Evolutionary conservation across 257 asterid genomes (phyloP).

Genomic region (Petrea volubilis): DNA sequence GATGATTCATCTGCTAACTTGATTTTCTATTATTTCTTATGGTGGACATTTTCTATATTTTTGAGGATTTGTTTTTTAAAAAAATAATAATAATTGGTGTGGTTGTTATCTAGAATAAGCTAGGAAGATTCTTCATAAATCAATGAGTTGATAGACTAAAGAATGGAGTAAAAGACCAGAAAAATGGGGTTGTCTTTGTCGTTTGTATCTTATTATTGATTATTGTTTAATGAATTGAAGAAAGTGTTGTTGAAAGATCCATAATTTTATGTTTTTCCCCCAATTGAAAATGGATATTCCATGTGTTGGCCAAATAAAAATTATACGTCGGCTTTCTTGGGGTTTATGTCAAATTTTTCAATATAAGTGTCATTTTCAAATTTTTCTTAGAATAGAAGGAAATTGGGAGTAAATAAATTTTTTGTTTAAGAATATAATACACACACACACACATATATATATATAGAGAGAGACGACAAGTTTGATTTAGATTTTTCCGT

Average conservation of each 20-base stretch:
- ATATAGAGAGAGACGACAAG: no score
- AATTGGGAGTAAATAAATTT: neutral
- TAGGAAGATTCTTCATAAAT: neutral
- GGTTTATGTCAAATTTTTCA: neutral
- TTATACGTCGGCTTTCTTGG: neutral
- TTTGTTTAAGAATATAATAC: neutral
- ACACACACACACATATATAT: neutral
- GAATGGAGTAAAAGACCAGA: neutral
- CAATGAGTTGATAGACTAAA: neutral
- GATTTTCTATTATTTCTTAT: conserved; percentile 10
- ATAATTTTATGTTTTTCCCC: neutral
- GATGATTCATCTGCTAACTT: conserved; percentile 8
- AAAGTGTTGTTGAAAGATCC: neutral
- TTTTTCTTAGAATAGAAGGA: neutral
- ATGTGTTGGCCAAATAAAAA: neutral
- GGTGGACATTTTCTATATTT: conserved; percentile 22
- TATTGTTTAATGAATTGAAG: neutral
- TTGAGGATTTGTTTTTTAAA: neutral
- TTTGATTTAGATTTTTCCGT: no score
- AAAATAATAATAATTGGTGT: neutral
- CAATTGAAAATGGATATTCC: conserved; percentile 16
- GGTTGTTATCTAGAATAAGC: neutral
- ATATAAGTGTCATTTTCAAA: neutral
- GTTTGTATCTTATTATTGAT: neutral
- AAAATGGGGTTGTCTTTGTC: neutral